Evolutionary conservation across 768 basidiomycete species (phyloP).

Genomic region (Pleurotus sapidus): DNA sequence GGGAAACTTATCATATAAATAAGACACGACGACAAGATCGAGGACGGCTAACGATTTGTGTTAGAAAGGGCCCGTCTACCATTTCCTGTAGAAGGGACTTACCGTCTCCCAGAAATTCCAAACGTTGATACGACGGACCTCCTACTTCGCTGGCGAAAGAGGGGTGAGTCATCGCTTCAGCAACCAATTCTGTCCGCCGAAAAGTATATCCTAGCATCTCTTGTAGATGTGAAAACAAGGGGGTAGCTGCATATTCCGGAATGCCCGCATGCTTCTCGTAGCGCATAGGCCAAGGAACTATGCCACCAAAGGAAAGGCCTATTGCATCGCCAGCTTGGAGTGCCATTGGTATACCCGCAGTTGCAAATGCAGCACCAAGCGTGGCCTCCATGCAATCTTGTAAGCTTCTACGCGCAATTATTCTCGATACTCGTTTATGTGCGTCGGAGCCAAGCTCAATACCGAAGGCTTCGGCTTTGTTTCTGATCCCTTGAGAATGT

Average conservation of each 20-base stretch:
- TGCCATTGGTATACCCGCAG: slow-evolving; percentile 71
- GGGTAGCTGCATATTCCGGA: slow-evolving; percentile 17
- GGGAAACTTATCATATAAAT: slow-evolving; percentile 70
- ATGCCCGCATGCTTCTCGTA: slow-evolving; percentile 37
- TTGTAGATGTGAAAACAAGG: slow-evolving; percentile 56
- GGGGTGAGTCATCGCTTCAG: slow-evolving; percentile 86
- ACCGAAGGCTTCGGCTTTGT: slow-evolving; percentile 18
- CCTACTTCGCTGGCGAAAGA: slow-evolving; percentile 54
- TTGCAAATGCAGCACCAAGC: slow-evolving; percentile 71
- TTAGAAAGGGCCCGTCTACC: slow-evolving; percentile 7
- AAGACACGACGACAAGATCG: slow-evolving; percentile 68
- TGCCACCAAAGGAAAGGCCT: slow-evolving; percentile 71
- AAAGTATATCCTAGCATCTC: slow-evolving; percentile 70
- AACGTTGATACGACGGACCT: slow-evolving; percentile 72
- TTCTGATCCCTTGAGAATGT: slow-evolving; percentile 40
- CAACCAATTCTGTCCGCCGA: slow-evolving; percentile 53
- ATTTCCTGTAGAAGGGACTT: slow-evolving; percentile 20
- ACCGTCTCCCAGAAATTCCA: slow-evolving; percentile 93
- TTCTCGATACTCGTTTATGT: slow-evolving; percentile 35
- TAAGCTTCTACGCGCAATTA: slow-evolving; percentile 65
- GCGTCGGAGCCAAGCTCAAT: slow-evolving; percentile 11
- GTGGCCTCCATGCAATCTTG: slow-evolving; percentile 90
- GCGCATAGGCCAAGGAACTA: slow-evolving; percentile 63
- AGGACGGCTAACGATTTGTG: slow-evolving; percentile 50
- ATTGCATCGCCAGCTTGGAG: slow-evolving; percentile 62